Conservation (phyloP, 257 asterid genomes). For the Gardenia jasminoides region DNA sequence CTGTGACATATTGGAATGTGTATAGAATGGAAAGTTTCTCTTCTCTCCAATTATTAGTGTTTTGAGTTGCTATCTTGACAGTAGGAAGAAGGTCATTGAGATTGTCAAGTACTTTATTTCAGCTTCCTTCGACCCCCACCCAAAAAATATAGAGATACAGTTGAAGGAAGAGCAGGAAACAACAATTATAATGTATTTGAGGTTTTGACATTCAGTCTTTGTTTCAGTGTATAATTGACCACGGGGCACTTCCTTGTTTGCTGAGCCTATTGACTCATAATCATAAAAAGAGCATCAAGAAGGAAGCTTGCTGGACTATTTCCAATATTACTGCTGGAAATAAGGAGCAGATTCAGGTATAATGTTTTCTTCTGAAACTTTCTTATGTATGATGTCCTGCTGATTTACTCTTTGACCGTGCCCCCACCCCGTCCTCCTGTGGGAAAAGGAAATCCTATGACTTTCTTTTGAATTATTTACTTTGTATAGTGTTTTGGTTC, state of each 20-base stretch:
- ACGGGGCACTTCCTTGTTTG: constrained; percentile 64
- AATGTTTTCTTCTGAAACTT: background rate
- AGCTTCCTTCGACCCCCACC: background rate
- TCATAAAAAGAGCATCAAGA: constrained; percentile 68
- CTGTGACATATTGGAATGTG: background rate
- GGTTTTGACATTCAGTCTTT: constrained; percentile 1
- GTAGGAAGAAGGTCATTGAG: background rate
- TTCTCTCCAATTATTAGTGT: background rate
- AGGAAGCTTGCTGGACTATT: constrained; percentile 91
- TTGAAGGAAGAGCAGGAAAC: background rate
- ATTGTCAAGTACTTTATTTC: background rate
- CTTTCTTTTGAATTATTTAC: background rate
- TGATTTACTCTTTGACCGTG: background rate
- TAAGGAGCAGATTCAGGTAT: constrained; percentile 70
- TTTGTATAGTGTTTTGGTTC: background rate
- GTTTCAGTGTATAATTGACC: constrained; percentile 61
- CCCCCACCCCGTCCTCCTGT: background rate
- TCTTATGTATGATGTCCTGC: background rate
- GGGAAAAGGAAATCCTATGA: background rate
- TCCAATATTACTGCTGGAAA: constrained; percentile 90
- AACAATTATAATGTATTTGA: background rate
- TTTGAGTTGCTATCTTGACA: background rate
- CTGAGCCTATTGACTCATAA: constrained; percentile 54
- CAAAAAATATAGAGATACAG: no score
- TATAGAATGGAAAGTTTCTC: background rate